Conservation (phyloP, 208 protist genomes). For the Trypanosomatidae sp. region DNA sequence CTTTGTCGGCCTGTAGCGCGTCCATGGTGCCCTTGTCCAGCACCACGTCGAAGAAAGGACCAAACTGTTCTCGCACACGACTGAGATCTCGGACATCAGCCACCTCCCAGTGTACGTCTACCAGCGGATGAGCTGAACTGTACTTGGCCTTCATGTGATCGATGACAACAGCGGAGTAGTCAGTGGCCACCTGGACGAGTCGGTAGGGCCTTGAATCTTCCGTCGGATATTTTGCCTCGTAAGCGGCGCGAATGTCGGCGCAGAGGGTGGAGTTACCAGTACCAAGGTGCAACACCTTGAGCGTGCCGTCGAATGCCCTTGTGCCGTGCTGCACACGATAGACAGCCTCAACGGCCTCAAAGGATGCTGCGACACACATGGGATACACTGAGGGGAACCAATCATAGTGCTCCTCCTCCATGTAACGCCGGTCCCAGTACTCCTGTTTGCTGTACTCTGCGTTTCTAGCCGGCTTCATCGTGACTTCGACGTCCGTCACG, state of each 20-base stretch:
- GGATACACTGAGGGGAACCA: slow-evolving; percentile 83
- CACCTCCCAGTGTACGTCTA: slow-evolving; percentile 65
- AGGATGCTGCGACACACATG: slow-evolving; percentile 42
- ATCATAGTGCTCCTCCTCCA: slow-evolving; percentile 69
- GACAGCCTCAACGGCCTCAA: slow-evolving; percentile 45
- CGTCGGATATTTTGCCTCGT: slow-evolving; percentile 21
- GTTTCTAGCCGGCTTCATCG: slow-evolving; percentile 38
- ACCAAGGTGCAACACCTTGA: slow-evolving; percentile 79
- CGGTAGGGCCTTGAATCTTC: slow-evolving; percentile 18
- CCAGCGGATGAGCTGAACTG: slow-evolving; percentile 1
- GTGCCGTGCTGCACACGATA: slow-evolving; percentile 7
- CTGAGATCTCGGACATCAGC: slow-evolving; percentile 74
- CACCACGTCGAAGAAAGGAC: slow-evolving; percentile 72
- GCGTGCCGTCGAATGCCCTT: neutral
- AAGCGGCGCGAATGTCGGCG: slow-evolving; percentile 50
- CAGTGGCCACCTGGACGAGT: slow-evolving; percentile 78
- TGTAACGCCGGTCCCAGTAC: slow-evolving; percentile 83
- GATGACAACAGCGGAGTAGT: slow-evolving; percentile 83
- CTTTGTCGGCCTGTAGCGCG: slow-evolving; percentile 70
- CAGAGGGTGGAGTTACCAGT: slow-evolving; percentile 79
- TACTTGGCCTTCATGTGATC: slow-evolving; percentile 66
- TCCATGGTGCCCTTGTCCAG: slow-evolving; percentile 91
- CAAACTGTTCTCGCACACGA: slow-evolving; percentile 33
- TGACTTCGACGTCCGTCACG: neutral
- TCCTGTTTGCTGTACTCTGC: slow-evolving; percentile 63